Evolutionary conservation across 352 stramenopile genomes (phyloP), one percentile per base, ranked within the genome.

Genomic region (Elongisporangium prolatum): DNA sequence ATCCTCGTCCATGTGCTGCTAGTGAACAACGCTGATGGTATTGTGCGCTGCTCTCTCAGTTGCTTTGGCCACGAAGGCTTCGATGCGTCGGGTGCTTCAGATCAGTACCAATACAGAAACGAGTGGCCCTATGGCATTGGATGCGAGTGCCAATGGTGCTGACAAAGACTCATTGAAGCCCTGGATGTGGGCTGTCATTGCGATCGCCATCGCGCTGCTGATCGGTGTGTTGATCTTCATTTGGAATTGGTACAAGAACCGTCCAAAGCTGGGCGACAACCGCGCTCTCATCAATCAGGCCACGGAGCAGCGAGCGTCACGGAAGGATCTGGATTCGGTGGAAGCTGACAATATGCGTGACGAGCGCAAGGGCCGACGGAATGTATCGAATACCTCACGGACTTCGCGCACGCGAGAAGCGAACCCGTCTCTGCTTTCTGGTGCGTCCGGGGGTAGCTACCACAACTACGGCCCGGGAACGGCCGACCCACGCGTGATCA

Each of bases 161-260:
- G 44, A 61, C 61, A 47, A 60, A 21, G 48, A 18, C 21, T 60
- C 60, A 24, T 51, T 79, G 44, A 53, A 67, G 21, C 53, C 70
- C 20, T 80, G 68, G 65, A 59, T 77, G 21, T 84, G 73, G 63
- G 62, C 60, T 8, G 44, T 78, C 16, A 68, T 85, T 11, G 73
- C 57, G 7, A 21, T 82, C 18, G 59, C 57, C 24, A 65, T 73
- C 53, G 66, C 65, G 2, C 48, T 75, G 17, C 55, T 74, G 3
- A 20, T 77, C 4, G 76, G 57, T 0, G 48, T 72, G 18, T 47
- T 75, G 20, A 48, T 75, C 6, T 84, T 89, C 38, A 22, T 71
- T 2, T 50, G 77, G 40, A 82, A 77, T 48, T 89, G 72, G 72
- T 81, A 79, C 48, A 74, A 73, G 40, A 47, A 86, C 50, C 79